Evolutionary conservation across 2,329 filamentous ascomycete species (phyloP), one percentile per base, ranked within the genome.

Genomic region (Cordyceps militaris): DNA sequence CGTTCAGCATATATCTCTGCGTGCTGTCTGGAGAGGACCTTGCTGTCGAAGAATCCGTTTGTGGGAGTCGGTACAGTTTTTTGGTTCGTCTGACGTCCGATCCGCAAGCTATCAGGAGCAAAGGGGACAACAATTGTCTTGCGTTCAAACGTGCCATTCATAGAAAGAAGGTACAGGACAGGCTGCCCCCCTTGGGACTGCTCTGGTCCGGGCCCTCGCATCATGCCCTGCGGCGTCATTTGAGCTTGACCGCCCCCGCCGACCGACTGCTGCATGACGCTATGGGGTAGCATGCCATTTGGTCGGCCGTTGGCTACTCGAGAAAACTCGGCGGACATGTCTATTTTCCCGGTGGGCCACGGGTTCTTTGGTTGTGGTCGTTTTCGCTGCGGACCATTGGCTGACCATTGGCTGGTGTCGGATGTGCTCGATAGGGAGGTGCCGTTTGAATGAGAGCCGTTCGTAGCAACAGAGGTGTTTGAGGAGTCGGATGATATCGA

Each of bases 21-120:
- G 71, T 99, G 94, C 70, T 97, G 91, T 66, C 94, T 83, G 40
- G 94, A 97, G 24, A 99, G 81, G 26, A 99, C 94, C 73, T 99
- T 99, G 53, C 93, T 97, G 71, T 99, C 94, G 68, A 99, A 99
- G 72, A 89, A 99, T 36, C 94, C 94, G 73, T 99, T 99, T 60
- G 86, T 76, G 0, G 91, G 86, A 0, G 92, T 96, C 0, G 94
- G 94, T 13, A 95, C 83, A 0, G 94, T 97, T 73, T 96, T 97
- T 63, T 91, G 89, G 72, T 99, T 99, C 21, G 94, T 99, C 73
- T 99, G 94, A 49, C 94, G 88, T 46, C 94, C 94, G 67, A 99
- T 96, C 62, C 91, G 86, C 51, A 99, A 79, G 42, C 89, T 88
- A n/a, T 97, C 93, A n/a, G 94, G 94, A 62, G 84, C 89, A 70